Evolutionary conservation across 306 rosid genomes (phyloP).

Genomic region (Styphnolobium japonicum): DNA sequence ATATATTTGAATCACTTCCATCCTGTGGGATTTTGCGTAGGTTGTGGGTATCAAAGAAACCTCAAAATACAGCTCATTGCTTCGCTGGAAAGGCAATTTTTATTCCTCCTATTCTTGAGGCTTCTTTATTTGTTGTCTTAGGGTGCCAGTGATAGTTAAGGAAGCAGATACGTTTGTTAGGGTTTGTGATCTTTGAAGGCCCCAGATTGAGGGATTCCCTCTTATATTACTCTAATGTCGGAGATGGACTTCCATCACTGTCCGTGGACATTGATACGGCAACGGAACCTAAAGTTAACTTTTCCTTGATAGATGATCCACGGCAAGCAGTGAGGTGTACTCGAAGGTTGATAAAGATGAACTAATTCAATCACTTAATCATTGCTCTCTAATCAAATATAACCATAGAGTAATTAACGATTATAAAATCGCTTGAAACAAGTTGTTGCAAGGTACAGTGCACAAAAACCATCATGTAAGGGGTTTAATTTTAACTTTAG

Average conservation of each 20-base stretch:
- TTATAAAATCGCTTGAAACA: not conserved
- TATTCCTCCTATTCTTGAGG: not conserved
- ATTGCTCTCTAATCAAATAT: not conserved
- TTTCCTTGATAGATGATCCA: not conserved
- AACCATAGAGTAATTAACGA: not conserved
- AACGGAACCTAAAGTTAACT: not conserved
- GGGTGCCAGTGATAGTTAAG: not conserved
- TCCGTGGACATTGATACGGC: not conserved
- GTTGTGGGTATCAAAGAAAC: constrained; percentile 11
- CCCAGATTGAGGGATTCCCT: not conserved
- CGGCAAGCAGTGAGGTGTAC: too few relatives aligned
- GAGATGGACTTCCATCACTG: not conserved
- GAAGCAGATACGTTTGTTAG: constrained; percentile 20
- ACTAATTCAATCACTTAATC: not conserved
- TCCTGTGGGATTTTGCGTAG: constrained; percentile 23
- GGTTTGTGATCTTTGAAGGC: constrained; percentile 18
- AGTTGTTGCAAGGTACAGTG: too few relatives aligned
- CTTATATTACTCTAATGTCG: not conserved
- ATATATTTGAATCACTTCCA: not conserved
- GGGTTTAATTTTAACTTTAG: too few relatives aligned
- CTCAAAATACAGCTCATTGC: constrained; percentile 29
- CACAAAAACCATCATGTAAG: too few relatives aligned
- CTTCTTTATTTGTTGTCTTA: not conserved
- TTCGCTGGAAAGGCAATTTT: constrained; percentile 22
- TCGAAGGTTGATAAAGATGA: not conserved